These are phyloP conservation scores for Pseudopediastrum boryanum DNA, from an alignment of 139 green algal species.

Conservation along the genomic window DNA sequence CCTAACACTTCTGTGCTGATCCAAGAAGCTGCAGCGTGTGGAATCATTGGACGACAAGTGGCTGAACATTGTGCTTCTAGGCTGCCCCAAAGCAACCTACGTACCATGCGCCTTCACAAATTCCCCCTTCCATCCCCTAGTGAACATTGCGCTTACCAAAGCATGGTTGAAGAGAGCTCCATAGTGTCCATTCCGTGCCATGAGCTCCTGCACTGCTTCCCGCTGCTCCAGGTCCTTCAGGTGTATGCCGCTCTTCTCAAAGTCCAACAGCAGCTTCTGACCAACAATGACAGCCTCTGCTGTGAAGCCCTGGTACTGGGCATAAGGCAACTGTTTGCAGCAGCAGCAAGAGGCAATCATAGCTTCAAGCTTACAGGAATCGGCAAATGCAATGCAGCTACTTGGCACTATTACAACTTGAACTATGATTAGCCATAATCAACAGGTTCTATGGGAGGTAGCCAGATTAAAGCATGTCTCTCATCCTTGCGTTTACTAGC, in stretches of 20 bases:
- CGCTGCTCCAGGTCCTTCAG: conserved; percentile 6
- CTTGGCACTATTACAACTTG: background rate
- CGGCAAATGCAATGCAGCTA: background rate
- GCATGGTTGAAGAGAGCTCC: conserved; percentile 46
- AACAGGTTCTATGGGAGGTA: background rate
- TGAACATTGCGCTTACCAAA: conserved; percentile 37
- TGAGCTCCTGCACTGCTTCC: conserved; percentile 27
- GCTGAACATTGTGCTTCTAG: no score
- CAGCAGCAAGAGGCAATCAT: background rate
- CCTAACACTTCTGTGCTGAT: no score
- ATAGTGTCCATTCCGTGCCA: conserved; percentile 45
- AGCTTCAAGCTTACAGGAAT: background rate
- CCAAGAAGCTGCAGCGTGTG: no score
- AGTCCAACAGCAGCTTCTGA: conserved; percentile 38
- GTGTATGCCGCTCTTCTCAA: conserved; percentile 55
- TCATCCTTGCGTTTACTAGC: background rate
- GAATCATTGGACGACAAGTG: no score
- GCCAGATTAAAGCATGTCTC: background rate
- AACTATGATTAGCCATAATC: background rate
- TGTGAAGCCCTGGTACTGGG: conserved; percentile 33
- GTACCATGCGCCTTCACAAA: background rate
- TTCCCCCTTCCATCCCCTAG: no score
- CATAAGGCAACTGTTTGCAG: conserved; percentile 5
- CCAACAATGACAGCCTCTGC: conserved; percentile 43
- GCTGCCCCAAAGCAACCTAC: no score